Percentiles rank a stretch among this genome's conserved stretches.
These are phyloP conservation scores for Pestalotiopsis sp. DNA, from an alignment of 2,329 filamentous ascomycete species.

Conservation along the genomic window DNA sequence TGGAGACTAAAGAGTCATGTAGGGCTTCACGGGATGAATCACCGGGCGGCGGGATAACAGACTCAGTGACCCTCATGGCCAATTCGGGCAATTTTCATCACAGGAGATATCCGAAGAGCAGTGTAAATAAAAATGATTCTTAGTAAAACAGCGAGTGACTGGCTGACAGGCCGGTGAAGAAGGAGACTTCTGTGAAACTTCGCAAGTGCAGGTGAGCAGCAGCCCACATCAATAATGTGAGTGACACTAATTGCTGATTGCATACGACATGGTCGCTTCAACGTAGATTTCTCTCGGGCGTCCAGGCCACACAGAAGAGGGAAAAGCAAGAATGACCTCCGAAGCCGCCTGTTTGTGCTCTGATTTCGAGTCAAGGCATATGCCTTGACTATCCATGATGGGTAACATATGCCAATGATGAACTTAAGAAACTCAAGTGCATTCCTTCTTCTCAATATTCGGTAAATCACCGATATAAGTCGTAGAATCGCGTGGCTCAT, in stretches of 20 bases:
- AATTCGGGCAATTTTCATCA: neutral
- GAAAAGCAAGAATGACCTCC: constrained; percentile 2
- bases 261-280: neutral
- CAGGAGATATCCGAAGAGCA: neutral
- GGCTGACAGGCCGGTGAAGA: neutral
- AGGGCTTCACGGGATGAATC: neutral
- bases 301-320: neutral
- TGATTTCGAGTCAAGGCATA: too few relatives aligned
- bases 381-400: neutral
- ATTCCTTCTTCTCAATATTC: too few relatives aligned
- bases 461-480: too few relatives aligned
- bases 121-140: neutral
- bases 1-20: neutral
- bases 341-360: neutral
- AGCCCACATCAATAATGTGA: neutral
- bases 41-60: neutral
- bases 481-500: too few relatives aligned
- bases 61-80: neutral
- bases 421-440: too few relatives aligned
- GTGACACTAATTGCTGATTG: constrained; percentile 7
- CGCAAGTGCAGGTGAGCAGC: neutral
- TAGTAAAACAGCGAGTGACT: neutral
- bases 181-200: neutral
- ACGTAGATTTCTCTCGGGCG: neutral
- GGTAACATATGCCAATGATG: too few relatives aligned